Evolutionary conservation across 805 yeast species (phyloP), one percentile per base, ranked within the genome.

Genomic region (Isabelozyma gotoi): DNA sequence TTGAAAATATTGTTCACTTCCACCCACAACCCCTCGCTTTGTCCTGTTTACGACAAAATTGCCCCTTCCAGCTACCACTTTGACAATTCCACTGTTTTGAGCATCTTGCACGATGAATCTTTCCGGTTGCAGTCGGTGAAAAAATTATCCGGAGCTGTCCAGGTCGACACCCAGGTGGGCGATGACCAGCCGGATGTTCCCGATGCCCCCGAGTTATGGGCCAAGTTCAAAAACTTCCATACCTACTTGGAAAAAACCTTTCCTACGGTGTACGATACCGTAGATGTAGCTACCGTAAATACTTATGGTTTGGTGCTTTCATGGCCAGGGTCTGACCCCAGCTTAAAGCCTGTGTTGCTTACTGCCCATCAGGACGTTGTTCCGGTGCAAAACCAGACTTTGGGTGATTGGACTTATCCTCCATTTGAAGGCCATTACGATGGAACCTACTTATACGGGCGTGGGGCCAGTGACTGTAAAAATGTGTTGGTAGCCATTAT

Each of bases 301-400:
- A 71, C 78, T 5, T 78, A 79, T 49, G 88, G 87, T 2, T 65
- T 88, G 42, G 69, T 88, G 2, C 74, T 69, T 57, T 81, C 86
- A 14, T 78, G 87, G 78, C 56, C 73, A 46, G 94, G 95, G 4
- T 37, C 64, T 4, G 59, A 77, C 4, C 55, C 76, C 38, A 63
- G 72, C 16, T 89, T 85, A 12, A 82, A 84, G 58, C 95, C 96
- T 11, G 51, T 82, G 19, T 56, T 88, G 62, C 67, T 86, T 40
- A 78, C 85, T 55, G 91, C 92, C 1, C 96, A 88, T 59, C 85
- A 80, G 60, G 95, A 87, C 55, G 88, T 84, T 4, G 96, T 88
- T 18, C 95, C 96, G 1, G 84, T 85, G 7, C 85, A 81, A 52
- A 59, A 62, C 11, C 77, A 74, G 21, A 80, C 89, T 0, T 61